phyloP scores from a whole-genome alignment of 352 stramenopile genomes.

The Discostella stelligera region DNA sequence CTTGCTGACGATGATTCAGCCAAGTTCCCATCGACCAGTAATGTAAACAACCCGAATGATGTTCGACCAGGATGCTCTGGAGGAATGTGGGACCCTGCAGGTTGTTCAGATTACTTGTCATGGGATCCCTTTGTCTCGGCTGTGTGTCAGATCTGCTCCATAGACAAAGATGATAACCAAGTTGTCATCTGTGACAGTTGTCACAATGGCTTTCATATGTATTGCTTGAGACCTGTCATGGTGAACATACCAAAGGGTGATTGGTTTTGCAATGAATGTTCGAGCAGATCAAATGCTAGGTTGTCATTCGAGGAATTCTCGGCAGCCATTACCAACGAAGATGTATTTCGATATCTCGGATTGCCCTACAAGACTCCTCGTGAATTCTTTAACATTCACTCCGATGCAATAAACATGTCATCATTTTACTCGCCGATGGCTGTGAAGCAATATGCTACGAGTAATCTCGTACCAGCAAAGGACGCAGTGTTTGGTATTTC shows the following conservation, averaged over 20 bases:
- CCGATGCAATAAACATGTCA: conserved; percentile 33
- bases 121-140: conserved; percentile 44
- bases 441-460: conserved; percentile 28
- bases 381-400: conserved; percentile 29
- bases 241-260: conserved; percentile 51
- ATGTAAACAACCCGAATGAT: conserved; percentile 45
- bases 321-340: background rate
- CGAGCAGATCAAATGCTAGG: conserved; percentile 12
- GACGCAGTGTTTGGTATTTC: conserved; percentile 30
- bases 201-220: conserved; percentile 55
- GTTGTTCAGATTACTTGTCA: conserved; percentile 22
- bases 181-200: conserved; percentile 62
- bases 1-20: conserved; percentile 3
- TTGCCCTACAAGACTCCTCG: conserved; percentile 22
- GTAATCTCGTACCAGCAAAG: conserved; percentile 23
- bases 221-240: conserved; percentile 57
- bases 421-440: conserved; percentile 22
- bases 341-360: conserved; percentile 24
- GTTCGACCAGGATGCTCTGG: conserved; percentile 28
- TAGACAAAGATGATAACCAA: conserved; percentile 53
- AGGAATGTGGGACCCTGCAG: conserved; percentile 40
- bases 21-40: conserved; percentile 6
- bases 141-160: conserved; percentile 48
- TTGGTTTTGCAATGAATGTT: conserved; percentile 46
- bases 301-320: conserved; percentile 35